phyloP scores from a whole-genome alignment of 2,329 filamentous ascomycete genomes.

The Beauveria sp. region DNA sequence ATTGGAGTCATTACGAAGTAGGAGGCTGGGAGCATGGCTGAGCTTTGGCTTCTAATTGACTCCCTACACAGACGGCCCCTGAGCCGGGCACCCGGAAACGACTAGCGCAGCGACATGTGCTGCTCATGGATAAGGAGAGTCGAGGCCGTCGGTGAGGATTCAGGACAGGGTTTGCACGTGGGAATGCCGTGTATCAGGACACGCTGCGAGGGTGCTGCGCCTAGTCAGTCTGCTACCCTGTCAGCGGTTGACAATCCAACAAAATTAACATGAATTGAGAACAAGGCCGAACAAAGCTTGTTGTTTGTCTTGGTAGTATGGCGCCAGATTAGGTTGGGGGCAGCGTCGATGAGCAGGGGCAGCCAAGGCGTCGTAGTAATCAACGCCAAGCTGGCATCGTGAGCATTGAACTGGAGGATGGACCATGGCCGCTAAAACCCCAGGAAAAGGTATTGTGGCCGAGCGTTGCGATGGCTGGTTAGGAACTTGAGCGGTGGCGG shows the following conservation, averaged over 20 bases:
- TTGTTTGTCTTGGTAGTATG: background rate
- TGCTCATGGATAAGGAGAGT: background rate
- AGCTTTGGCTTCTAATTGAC: constrained; percentile 1
- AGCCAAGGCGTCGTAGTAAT: background rate
- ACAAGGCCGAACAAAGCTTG: background rate
- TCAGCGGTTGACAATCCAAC: background rate
- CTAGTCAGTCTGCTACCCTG: background rate
- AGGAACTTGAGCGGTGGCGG: background rate
- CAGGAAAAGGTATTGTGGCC: constrained; percentile 23
- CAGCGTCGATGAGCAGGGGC: background rate
- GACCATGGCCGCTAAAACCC: constrained; percentile 22
- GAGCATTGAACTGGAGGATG: background rate
- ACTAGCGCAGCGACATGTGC: background rate
- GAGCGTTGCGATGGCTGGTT: background rate
- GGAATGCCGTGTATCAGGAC: background rate
- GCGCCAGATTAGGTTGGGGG: background rate
- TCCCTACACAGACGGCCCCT: background rate
- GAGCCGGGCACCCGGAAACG: constrained; percentile 4
- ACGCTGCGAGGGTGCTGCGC: background rate
- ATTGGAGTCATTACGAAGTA: too few species aligned
- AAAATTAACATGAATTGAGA: background rate
- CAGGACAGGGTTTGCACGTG: constrained; percentile 1
- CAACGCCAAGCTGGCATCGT: background rate
- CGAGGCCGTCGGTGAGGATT: background rate
- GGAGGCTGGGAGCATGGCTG: background rate